Percentiles rank a stretch among this genome's conserved stretches.
Evolutionary conservation across 495 filamentous ascomycete species (phyloP).

Genomic region (Acidiella bohemica): DNA sequence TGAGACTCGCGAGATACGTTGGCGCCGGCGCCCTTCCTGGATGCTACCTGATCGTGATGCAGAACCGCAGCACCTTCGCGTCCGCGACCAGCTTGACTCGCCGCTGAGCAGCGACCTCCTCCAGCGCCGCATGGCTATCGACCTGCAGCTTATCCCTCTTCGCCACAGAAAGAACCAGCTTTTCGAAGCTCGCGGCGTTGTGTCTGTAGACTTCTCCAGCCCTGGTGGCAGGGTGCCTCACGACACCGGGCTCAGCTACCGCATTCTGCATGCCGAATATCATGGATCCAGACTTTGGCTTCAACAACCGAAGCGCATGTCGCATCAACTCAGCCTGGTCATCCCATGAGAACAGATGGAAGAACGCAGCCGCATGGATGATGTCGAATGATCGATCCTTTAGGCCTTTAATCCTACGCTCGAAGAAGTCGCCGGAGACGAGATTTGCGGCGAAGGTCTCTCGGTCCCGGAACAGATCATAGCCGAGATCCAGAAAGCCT

Average conservation of each 20-base stretch:
- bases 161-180: too few species aligned
- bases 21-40: too few species aligned
- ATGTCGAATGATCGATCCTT: conserved; percentile 19
- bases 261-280: conserved; percentile 14
- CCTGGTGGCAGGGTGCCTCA: neutral
- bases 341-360: conserved; percentile 30
- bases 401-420: conserved; percentile 6
- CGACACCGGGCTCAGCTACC: conserved; percentile 1
- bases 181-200: conserved; percentile 1
- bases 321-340: conserved; percentile 21
- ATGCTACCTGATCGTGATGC: too few species aligned
- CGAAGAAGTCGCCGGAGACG: conserved; percentile 21
- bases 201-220: conserved; percentile 7
- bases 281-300: conserved; percentile 5
- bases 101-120: too few species aligned
- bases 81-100: too few species aligned
- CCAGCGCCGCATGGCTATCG: too few species aligned
- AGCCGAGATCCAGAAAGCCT: conserved; percentile 23
- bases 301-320: neutral
- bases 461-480: conserved; percentile 27
- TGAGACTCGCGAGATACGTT: too few species aligned
- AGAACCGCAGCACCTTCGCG: too few species aligned
- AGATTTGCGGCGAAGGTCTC: conserved; percentile 19
- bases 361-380: conserved; percentile 19
- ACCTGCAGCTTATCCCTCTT: too few species aligned